Evolutionary conservation across 1,284 basidiomycete genomes (phyloP).

Genomic region (Trichosporon coremiiforme): DNA sequence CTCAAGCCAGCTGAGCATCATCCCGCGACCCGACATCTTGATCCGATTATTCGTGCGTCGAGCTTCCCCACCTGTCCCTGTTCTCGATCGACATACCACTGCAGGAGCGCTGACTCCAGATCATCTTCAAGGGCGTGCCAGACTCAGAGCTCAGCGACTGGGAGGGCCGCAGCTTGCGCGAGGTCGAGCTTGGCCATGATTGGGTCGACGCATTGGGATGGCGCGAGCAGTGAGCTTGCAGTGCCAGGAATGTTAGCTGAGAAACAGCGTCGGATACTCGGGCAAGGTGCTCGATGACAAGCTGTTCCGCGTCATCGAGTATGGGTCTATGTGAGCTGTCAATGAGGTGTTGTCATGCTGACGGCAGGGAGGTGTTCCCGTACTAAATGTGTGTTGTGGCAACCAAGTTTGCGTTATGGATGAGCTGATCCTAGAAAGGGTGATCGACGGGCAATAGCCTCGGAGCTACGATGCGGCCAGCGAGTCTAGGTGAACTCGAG

Average conservation of each 20-base stretch:
- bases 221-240: not conserved
- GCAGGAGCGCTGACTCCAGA: conserved; percentile 34
- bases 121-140: conserved; percentile 47
- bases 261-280: conserved; percentile 43
- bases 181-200: conserved; percentile 49
- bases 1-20: conserved; percentile 38
- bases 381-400: not conserved
- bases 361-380: conserved; percentile 30
- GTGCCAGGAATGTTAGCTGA: not conserved
- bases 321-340: conserved; percentile 50
- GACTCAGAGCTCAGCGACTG: conserved; percentile 49
- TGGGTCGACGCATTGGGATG: conserved; percentile 43
- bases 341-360: not conserved
- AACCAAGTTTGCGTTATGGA: no score
- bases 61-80: no score
- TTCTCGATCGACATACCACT: no score
- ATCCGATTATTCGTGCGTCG: conserved; percentile 49
- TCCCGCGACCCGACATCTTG: conserved; percentile 46
- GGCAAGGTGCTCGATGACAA: conserved; percentile 42
- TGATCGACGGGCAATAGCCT: no score
- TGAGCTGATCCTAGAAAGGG: no score
- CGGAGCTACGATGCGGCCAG: no score
- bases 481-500: no score
- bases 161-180: conserved; percentile 39
- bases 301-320: conserved; percentile 53